Base-by-base conservation (phyloP, 495 filamentous ascomycete species). In the Hypoxylon perforatum region DNA sequence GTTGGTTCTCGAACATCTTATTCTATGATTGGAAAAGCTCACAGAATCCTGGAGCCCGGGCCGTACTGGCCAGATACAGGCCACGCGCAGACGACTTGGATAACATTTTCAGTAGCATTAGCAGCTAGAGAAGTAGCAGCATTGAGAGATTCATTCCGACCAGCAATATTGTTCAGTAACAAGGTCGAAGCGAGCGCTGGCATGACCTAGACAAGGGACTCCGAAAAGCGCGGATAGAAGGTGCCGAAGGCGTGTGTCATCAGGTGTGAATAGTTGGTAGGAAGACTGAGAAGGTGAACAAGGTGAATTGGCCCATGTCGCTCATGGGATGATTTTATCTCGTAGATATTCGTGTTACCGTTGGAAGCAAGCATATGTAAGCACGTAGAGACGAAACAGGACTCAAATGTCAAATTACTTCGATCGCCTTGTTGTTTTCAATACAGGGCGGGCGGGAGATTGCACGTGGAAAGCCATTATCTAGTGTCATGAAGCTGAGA, bases 61-160 rank as follows among this genome's bases (percentile, higher is more conserved):
- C 86, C 86, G 71, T 89, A 89, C 66, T 88, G 85, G 4, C 86
- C 86, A 4, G 82, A 86, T 0, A 89, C 80, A 0, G 86, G 85
- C 81, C 81, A 89, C 14, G 84, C 85, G 60, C 86, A 89, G 1
- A 89, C 67, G 44, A 87, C 86, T 59, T 84, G 74, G 11, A 83
- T 51, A 19, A 69, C 68, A 57, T 75, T 46, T 42, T 38, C 47
- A 19, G 77, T 77, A 21, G 48, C 49, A 60, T 78, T 72, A 5
- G 69, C 58, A 45, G 39, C 19, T 19, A 64, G 19, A 42, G 36
- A 15, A 18, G 44, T 41, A 47, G 62, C 71, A 28, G 58, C 41
- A 38, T 62, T 49, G 14, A 63, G 15, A 12, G 61, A 45, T 48
- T 18, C 19, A 17, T 64, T 61, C 33, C 77, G 75, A 70, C 57